Evolutionary conservation across 2,329 filamentous ascomycete genomes (phyloP).

Genomic region (Exophiala sideris): DNA sequence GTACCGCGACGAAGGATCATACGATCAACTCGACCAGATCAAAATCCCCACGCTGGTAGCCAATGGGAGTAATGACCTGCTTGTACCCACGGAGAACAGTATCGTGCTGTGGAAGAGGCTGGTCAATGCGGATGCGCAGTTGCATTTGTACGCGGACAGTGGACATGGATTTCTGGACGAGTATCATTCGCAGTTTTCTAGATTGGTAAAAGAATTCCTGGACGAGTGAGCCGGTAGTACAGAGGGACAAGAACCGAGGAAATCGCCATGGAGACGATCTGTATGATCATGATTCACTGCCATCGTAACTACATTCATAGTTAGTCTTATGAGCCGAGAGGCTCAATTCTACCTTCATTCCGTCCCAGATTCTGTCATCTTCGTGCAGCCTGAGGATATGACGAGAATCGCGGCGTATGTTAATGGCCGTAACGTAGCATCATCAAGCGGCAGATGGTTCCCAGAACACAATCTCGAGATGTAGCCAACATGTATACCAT

Average conservation of each 20-base stretch:
- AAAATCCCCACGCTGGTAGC: slow-evolving; percentile 15
- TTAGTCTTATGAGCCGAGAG: too few relatives aligned
- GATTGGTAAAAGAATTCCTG: slow-evolving; percentile 18
- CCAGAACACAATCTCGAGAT: too few relatives aligned
- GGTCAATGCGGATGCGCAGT: slow-evolving; percentile 8
- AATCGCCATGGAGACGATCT: not conserved
- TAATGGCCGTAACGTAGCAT: too few relatives aligned
- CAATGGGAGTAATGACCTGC: slow-evolving; percentile 17
- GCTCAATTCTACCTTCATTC: too few relatives aligned
- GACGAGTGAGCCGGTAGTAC: not conserved
- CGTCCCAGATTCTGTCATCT: too few relatives aligned
- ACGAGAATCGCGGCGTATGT: too few relatives aligned
- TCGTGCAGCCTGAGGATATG: too few relatives aligned
- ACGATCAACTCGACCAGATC: slow-evolving; percentile 11
- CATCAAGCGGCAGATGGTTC: too few relatives aligned
- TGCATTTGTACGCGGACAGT: slow-evolving; percentile 19
- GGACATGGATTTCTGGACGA: slow-evolving; percentile 19
- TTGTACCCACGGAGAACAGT: slow-evolving; percentile 18
- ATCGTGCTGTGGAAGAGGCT: slow-evolving; percentile 13
- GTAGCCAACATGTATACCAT: too few relatives aligned
- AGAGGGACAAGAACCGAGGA: not conserved
- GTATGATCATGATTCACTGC: too few relatives aligned
- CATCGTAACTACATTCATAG: too few relatives aligned
- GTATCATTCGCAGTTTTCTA: slow-evolving; percentile 13
- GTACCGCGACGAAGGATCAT: slow-evolving; percentile 11